Base-by-base conservation (phyloP, 768 basidiomycete genomes). In the Lentinus tigrinus region DNA sequence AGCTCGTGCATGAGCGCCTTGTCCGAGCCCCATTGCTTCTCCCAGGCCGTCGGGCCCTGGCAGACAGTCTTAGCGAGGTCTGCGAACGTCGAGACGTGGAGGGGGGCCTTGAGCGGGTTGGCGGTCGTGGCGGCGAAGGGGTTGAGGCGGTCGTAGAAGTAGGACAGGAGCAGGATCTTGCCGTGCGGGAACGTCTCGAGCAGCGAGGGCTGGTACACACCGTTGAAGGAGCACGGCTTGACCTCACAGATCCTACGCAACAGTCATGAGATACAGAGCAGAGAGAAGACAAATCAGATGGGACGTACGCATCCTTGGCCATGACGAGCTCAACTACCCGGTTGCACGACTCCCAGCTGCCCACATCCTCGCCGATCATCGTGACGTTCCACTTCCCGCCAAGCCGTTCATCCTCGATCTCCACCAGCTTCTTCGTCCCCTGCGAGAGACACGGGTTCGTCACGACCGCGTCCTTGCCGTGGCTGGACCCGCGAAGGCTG, bases 201-300 rank as follows among this genome's bases (percentile, higher is more conserved):
- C 24, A 98, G 78, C 14, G 90, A 89, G 2, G 97, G 97, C 71
- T 99, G 97, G 75, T 98, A 98, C 24, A 97, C 93, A 13, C 97
- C 97, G 67, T 93, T 87, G 77, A 99, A 99, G 4, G 96, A 92
- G 71, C 97, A 99, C 0, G 97, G 97, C 67, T 95, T 91, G 60
- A 89, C 78, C 65, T 91, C 85, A 72, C 96, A 99, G 57, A 94
- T 81, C 0, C 93, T 90, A 46, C 26, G 19, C 50, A 37, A 19
- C 40, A 28, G 49, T 5, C 2, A 61, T 40, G 36, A 40, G 8
- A 53, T 50, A 26, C 40, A 37, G 17, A 47, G 52, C 26, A 9
- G 21, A 5, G 38, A 28, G 47, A 5, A 10, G 17, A 2, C 7
- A 4, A n/a, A n/a, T 21, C 7, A 28, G 51, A 54, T 36, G 17